Base-by-base conservation (phyloP, 179 eudicot genomes). In the Spergularia azorica region DNA sequence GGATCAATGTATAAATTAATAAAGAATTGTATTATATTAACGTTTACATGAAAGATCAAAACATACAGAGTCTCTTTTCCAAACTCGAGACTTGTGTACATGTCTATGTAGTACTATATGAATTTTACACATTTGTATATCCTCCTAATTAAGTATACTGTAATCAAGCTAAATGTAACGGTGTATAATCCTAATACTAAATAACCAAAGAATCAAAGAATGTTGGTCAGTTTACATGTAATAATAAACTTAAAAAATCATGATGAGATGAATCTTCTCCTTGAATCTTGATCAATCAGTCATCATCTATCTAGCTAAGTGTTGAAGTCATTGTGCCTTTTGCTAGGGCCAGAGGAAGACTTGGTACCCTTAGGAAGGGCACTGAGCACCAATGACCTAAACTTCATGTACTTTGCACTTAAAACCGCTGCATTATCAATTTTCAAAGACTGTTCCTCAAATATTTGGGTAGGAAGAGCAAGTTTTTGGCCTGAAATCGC, bases 341-440 rank as follows among this genome's bases (percentile, higher is more conserved):
- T 77, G 75, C 78, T 77, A 51, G 77, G 80, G 54, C 75, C 41
- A 67, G 84, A 81, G 4, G 62, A 0, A 10, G 12, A 26, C 67
- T 32, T 73, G n/a, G 71, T 77, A 20, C 81, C 84, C 78, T 69
- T 81, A 20, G 84, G 84, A 43, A 81, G 81, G 60, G 79, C 18
- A 68, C 51, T 79, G 3, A 81, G 48, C 11, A 81, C 81, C 32
- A 81, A 77, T 63, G 76, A 63, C 72, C 76, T 81, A 48, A 63
- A 78, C 58, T 64, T 72, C 71, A 12, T 41, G 48, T 81, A 81
- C 77, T 67, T 72, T 17, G 12, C 64, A 9, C 36, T 50, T 5
- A 56, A 41, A 32, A 13, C 26, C 9, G 0, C 70, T 21, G 32
- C 50, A 26, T 10, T 59, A 18, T 77, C 76, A 48, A 43, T 0